phyloP scores from a whole-genome alignment of 768 basidiomycete genomes.

The Suillus lakei region DNA sequence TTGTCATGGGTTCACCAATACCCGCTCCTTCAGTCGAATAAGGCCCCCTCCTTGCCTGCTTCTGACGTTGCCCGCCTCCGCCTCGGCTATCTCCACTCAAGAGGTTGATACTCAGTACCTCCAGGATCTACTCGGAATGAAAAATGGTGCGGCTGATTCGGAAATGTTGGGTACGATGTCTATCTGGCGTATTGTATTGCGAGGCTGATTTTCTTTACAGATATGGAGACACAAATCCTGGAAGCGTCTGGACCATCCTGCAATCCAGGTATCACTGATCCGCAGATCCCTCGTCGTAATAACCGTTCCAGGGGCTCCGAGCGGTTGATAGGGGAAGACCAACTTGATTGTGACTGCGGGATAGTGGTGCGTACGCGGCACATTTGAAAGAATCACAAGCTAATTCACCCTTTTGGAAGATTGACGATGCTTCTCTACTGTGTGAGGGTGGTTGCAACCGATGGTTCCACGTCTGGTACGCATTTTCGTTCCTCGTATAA shows the following conservation, averaged over 20 bases:
- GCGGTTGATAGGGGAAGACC: conserved; percentile 38
- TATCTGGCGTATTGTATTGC: not conserved
- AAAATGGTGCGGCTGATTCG: conserved; percentile 35
- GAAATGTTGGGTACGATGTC: conserved; percentile 52
- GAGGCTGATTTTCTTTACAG: conserved; percentile 22
- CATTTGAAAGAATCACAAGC: not conserved
- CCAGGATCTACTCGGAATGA: conserved; percentile 30
- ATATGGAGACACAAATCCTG: conserved; percentile 38
- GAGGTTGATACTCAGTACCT: conserved; percentile 47
- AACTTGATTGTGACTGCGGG: conserved; percentile 72
- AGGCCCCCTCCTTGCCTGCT: conserved; percentile 29
- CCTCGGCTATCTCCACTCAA: conserved; percentile 29
- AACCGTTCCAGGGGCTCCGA: conserved; percentile 16
- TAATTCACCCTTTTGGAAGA: conserved; percentile 35
- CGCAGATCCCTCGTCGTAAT: conserved; percentile 1
- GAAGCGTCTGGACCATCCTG: conserved; percentile 10
- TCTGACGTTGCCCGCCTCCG: conserved; percentile 26
- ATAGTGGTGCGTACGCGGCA: conserved; percentile 47
- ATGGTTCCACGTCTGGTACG: conserved; percentile 82
- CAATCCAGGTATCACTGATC: conserved; percentile 10
- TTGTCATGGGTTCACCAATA: conserved; percentile 30
- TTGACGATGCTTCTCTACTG: conserved; percentile 58
- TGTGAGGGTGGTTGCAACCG: conserved; percentile 76
- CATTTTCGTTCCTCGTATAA: conserved; percentile 6
- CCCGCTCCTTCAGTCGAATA: conserved; percentile 17